Evolutionary conservation across 345 rosid genomes (phyloP).

Genomic region (Garcia nutans): DNA sequence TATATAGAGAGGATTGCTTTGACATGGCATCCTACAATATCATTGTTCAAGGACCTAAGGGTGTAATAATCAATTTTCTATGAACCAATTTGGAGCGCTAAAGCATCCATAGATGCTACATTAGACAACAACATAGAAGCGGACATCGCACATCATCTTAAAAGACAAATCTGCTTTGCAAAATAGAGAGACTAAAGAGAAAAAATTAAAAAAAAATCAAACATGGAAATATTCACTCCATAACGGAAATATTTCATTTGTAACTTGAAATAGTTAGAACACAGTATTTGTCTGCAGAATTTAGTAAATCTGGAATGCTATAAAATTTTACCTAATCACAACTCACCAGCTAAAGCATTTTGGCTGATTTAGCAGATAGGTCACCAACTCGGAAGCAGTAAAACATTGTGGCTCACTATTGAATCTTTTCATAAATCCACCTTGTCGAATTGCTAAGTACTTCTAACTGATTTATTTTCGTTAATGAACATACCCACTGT

Average conservation of each 20-base stretch:
- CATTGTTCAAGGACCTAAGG: too few relatives aligned
- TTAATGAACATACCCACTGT: conserved; percentile 63
- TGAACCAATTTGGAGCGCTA: too few relatives aligned
- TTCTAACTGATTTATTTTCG: conserved; percentile 32
- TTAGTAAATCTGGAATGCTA: background rate
- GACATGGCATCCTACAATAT: too few relatives aligned
- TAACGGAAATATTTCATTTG: background rate
- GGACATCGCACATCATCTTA: background rate
- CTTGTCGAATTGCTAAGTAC: background rate
- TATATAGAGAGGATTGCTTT: too few relatives aligned
- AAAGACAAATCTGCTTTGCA: background rate
- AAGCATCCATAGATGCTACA: too few relatives aligned
- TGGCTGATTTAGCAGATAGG: background rate
- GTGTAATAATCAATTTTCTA: too few relatives aligned
- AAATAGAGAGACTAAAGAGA: too few relatives aligned
- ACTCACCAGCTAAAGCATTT: background rate
- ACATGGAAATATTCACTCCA: background rate
- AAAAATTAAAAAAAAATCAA: background rate
- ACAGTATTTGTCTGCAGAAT: background rate
- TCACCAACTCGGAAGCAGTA: background rate
- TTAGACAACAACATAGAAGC: too few relatives aligned
- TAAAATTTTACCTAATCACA: background rate
- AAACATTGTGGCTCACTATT: background rate
- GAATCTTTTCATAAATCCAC: background rate
- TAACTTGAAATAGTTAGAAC: background rate